Base-by-base conservation (phyloP, 495 filamentous ascomycete genomes). In the Xylaria castorea region DNA sequence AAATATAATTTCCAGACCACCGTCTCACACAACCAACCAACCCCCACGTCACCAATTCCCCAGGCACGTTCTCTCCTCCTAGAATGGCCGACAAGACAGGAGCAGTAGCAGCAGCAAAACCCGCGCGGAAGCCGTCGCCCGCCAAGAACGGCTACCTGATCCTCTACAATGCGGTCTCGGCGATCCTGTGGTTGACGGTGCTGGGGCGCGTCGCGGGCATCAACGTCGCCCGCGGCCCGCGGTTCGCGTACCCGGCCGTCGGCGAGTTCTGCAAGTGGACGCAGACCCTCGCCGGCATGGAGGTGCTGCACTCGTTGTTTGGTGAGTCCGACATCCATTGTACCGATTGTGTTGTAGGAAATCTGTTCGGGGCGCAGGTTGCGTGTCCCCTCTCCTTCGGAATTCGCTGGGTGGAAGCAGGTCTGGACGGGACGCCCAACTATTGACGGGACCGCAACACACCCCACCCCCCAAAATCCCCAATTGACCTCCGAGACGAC, bases 241-340 rank as follows among this genome's bases (percentile, higher is more conserved):
- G 62, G 38, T 65, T 77, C 67, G 82, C 83, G 20, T 82, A 90
- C 50, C 78, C 87, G 16, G 82, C 85, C 22, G 84, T 88, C 34
- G 90, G 90, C 72, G 83, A 89, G 32, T 93, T 92, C 73, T 88
- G 91, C 57, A 89, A 90, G 72, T 89, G 88, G 84, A 94, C 92
- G 38, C 96, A 99, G 83, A 95, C 92, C 0, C 82, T 93, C 68
- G 95, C 95, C 1, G 75, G 90, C 16, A 84, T 97, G 75, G 96
- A 99, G 82, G 85, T 98, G 36, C 74, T 94, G 66, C 96, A 99
- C 83, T 90, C 93, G 42, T 77, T 88, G 1, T 78, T 90, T 61
- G 92, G 92, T 93, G 81, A 67, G 81, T 55, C 1, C 12, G 6
- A 12, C n/a, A n/a, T n/a, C n/a, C n/a, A n/a, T n/a, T n/a, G n/a